phyloP scores from a whole-genome alignment of 192 early-diverging fungal genomes.

The Jimgerdemannia flammicorona region DNA sequence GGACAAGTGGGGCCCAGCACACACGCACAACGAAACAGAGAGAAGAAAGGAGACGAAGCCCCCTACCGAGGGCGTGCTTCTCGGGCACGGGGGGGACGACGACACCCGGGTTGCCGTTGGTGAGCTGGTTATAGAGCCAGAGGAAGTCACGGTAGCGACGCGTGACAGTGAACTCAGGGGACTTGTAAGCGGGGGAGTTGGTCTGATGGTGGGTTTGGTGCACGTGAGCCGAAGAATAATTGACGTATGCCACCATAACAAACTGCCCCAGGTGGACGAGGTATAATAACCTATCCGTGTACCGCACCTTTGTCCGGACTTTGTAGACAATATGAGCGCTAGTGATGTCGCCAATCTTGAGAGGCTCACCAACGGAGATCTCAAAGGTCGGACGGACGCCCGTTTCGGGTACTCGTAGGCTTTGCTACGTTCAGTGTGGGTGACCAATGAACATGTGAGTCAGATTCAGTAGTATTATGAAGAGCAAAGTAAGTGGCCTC shows the following conservation, averaged over 20 bases:
- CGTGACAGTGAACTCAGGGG: slow-evolving; percentile 75
- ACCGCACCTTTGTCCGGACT: slow-evolving; percentile 67
- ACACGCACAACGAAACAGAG: too few relatives aligned
- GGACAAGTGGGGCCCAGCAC: not conserved
- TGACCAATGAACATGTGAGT: not conserved
- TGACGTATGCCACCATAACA: not conserved
- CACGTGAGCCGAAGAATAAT: not conserved
- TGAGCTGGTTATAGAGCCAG: slow-evolving; percentile 87
- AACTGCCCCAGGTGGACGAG: not conserved
- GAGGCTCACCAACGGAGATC: slow-evolving; percentile 78
- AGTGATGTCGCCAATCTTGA: slow-evolving; percentile 88
- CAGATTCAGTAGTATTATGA: not conserved
- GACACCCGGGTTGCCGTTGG: slow-evolving; percentile 74
- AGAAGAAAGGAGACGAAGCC: not conserved
- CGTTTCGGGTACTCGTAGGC: slow-evolving; percentile 32
- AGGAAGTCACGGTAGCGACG: slow-evolving; percentile 91
- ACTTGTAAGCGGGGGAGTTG: slow-evolving; percentile 70
- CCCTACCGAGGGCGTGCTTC: slow-evolving; percentile 83
- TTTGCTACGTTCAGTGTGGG: not conserved
- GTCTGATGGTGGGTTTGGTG: slow-evolving; percentile 44
- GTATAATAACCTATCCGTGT: not conserved
- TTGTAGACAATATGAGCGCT: slow-evolving; percentile 85
- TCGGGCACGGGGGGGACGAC: slow-evolving; percentile 93
- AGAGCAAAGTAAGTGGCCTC: too few relatives aligned
- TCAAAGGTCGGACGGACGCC: slow-evolving; percentile 50